Conservation (phyloP, 306 rosid genomes). For the Vigna hirtella region DNA sequence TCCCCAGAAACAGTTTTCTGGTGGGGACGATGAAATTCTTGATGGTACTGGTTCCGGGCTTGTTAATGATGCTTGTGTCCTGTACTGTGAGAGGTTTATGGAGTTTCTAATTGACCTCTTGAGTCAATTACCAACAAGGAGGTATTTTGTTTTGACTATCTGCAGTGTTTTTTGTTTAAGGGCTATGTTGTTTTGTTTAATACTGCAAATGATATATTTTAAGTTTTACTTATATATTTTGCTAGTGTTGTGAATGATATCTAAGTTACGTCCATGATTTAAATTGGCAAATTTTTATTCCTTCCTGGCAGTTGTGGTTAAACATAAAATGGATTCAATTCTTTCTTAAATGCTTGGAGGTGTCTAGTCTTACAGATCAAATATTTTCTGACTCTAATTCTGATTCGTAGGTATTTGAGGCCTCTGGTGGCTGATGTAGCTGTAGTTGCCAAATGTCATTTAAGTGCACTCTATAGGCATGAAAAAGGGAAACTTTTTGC, state of each 20-base stretch:
- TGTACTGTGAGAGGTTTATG: slow-evolving; percentile 97
- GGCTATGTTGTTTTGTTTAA: slow-evolving; percentile 6
- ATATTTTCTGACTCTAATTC: background rate
- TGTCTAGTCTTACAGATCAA: background rate
- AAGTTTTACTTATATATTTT: slow-evolving; percentile 26
- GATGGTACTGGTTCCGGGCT: slow-evolving; percentile 52
- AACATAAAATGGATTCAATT: slow-evolving; percentile 17
- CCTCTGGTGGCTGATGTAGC: slow-evolving; percentile 98
- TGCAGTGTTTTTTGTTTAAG: slow-evolving; percentile 23
- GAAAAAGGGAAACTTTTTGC: slow-evolving; percentile 95
- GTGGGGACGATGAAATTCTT: slow-evolving; percentile 51
- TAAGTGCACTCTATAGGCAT: slow-evolving; percentile 92
- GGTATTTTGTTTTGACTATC: slow-evolving; percentile 58
- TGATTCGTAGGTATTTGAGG: slow-evolving; percentile 72
- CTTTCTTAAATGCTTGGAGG: slow-evolving; percentile 23
- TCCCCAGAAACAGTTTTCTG: slow-evolving; percentile 49
- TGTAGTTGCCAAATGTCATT: slow-evolving; percentile 96
- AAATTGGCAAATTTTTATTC: slow-evolving; percentile 22
- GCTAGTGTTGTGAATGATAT: slow-evolving; percentile 14
- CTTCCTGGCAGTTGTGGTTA: slow-evolving; percentile 16
- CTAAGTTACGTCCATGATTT: slow-evolving; percentile 23
- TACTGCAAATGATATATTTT: background rate
- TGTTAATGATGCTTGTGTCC: slow-evolving; percentile 83
- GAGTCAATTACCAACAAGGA: slow-evolving; percentile 97
- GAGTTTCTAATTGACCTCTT: slow-evolving; percentile 97